Evolutionary conservation across 176 grass and related monocot species (phyloP).

Genomic region (Oryza nivara): DNA sequence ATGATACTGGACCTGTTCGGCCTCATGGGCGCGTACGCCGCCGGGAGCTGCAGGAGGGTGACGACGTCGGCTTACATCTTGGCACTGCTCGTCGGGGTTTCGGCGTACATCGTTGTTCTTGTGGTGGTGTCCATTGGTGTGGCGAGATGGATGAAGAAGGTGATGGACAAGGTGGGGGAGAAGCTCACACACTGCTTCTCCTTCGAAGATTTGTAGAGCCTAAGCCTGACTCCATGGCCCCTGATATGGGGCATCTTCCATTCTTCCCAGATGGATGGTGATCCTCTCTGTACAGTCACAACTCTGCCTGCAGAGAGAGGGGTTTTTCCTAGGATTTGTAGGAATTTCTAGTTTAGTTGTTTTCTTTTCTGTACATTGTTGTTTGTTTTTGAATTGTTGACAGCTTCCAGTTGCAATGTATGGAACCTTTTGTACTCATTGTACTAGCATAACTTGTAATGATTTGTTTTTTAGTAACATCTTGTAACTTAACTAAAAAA

Average conservation of each 20-base stretch:
- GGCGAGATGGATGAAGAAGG: conserved; percentile 3
- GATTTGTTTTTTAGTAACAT: neutral
- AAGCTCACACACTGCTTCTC: neutral
- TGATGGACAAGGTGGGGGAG: neutral
- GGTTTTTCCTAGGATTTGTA: neutral
- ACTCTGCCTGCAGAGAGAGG: no score
- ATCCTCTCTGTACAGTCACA: no score
- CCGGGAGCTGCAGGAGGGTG: conserved; percentile 50
- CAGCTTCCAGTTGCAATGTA: neutral
- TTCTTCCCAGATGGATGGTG: no score
- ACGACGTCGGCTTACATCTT: conserved; percentile 50
- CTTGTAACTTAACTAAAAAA: neutral
- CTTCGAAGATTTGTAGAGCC: conserved; percentile 31
- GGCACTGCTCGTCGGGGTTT: conserved; percentile 52
- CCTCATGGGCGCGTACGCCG: conserved; percentile 64
- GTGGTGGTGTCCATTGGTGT: conserved; percentile 32
- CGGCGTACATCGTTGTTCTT: conserved; percentile 41
- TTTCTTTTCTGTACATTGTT: neutral
- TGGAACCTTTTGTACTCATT: neutral
- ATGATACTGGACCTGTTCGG: conserved; percentile 62
- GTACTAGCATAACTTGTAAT: neutral
- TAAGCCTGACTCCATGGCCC: neutral
- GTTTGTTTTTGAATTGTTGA: neutral
- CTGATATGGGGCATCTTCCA: no score
- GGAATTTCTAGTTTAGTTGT: neutral